Evolutionary conservation across 2,329 filamentous ascomycete species (phyloP), one percentile per base, ranked within the genome.

Genomic region (Pyrenochaeta sp.): DNA sequence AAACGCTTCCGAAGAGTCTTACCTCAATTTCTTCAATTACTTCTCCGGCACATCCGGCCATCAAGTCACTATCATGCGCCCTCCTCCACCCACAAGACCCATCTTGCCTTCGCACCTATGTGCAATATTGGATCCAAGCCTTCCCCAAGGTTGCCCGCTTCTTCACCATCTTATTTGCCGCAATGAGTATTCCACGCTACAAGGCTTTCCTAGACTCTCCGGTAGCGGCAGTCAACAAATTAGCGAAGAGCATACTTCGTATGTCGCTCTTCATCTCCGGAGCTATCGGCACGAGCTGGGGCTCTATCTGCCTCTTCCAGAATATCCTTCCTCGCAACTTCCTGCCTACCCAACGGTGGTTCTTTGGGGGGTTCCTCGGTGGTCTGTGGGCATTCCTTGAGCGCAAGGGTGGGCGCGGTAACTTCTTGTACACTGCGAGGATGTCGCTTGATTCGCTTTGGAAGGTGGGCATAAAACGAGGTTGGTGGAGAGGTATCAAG

Each of bases 401-500:
- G 70, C 81, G 88, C 39, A 80, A 81, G 44, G 79, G 83, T 18
- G 68, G 74, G 2, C 57, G 55, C 85, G 82, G 83, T 1, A 84
- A 91, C 49, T 96, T 96, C 75, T 67, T 97, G 56, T 95, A 95
- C 75, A 88, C 86, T 60, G 86, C 90, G 27, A 84, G 93, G 2
- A 79, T 88, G n/a, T 92, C 89, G 54, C 81, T 97, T 27, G 90
- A 96, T 72, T 91, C 87, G 32, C 76, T 92, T 40, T 98, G 92
- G 91, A 96, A 96, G 80, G 91, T 96, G 0, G 92, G 93, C n/a
- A 86, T 90, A 49, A 98, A 98, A 86, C 82, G 89, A 30, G 85
- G 91, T 1, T 92, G 92, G 87, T 97, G 94, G 92, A 87, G 84
- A 60, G 91, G 91, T 10, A 83, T 95, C 72, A 86, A 84, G 66